phyloP scores from a whole-genome alignment of 176 grass and related monocot genomes.

The Zea mays region Zm-B73-REFERENCE-NAM-5.0 NC_050104.1:44800001-44800500 shows the following conservation, averaged over 20 bases:
- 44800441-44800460: neutral
- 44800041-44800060: conserved; percentile 2
- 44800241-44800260: neutral
- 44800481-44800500: neutral
- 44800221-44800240: conserved; percentile 4
- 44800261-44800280: neutral
- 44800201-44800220: neutral
- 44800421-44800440: neutral
- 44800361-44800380: neutral
- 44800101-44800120: conserved; percentile 6
- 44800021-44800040: conserved; percentile 14
- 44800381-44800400: neutral
- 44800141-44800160: neutral
- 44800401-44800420: neutral
- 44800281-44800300: neutral
- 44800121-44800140: conserved; percentile 26
- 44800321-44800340: neutral
- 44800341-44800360: neutral
- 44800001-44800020: neutral
- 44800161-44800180: neutral
- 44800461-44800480: neutral
- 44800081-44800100: conserved; percentile 27
- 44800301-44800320: neutral
- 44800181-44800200: neutral
- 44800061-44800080: neutral